Evolutionary conservation across 176 grass and related monocot species (phyloP), one percentile per base, ranked within the genome.

Genomic region (Avena sativa): DNA sequence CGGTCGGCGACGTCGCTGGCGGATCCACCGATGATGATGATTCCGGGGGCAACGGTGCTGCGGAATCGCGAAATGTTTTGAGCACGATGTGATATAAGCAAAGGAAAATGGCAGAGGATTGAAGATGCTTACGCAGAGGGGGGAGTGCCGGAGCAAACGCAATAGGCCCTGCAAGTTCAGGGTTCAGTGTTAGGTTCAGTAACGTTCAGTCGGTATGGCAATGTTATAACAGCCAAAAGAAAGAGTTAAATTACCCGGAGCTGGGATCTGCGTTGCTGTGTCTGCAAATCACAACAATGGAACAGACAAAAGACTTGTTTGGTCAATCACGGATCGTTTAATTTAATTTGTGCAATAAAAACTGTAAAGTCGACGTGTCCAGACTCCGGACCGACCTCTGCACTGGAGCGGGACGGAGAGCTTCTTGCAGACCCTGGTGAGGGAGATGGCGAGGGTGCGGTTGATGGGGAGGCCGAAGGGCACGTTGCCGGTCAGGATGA

Each of bases 381-480:
- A 30, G 3, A 0, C 32, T 34, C 32, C 7, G 59, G 0, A 83
- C 72, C 0, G 46, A 97, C 95, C 95, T 98, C 90, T 80, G 92
- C 96, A 98, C 25, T 93, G 62, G 74, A 98, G 65, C 6, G 97
- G 97, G 71, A 96, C 97, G 16, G 97, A 94, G 83, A 23, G 61
- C 4, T 86, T 88, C 6, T 86, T 78, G 80, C 97, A 98, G 20
- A 91, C 12, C 73, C 11, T 93, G 49, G 97, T 83, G 23, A 98
- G 79, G 51, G 93, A 91, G 83, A 98, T 78, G 74, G 94, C 90
- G 28, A 98, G 80, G 15, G 89, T 89, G 74, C 94, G 92, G 85
- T 94, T 98, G 88, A 98, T 93, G 63, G 97, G 97, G 49, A 98
- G 92, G 59, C 88, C 78, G 73, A 98, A 93, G 7, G 97, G 97